Evolutionary conservation across 179 eudicot species (phyloP).

Genomic region (Actinidia arguta): DNA sequence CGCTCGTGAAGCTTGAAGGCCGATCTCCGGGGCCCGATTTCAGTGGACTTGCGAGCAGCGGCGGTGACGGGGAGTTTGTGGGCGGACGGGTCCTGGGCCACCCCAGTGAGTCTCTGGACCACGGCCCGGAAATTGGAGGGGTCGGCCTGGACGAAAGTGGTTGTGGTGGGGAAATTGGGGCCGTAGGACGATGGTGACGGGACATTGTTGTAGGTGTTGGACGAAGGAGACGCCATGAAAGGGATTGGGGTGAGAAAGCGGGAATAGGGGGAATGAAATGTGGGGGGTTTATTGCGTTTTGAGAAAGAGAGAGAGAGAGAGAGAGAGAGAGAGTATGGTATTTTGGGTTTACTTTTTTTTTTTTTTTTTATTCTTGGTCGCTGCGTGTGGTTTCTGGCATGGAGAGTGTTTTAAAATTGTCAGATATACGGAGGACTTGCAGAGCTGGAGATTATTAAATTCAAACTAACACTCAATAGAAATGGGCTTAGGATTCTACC

Average conservation of each 20-base stretch:
- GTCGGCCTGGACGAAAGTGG: conserved; percentile 79
- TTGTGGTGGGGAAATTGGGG: conserved; percentile 36
- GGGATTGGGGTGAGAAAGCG: conserved; percentile 1
- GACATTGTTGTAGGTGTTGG: conserved; percentile 17
- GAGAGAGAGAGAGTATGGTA: neutral
- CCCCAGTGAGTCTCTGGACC: conserved; percentile 75
- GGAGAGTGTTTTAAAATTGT: neutral
- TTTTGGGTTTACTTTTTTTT: neutral
- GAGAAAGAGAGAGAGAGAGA: conserved; percentile 14
- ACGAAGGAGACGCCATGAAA: conserved; percentile 16
- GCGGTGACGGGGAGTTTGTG: conserved; percentile 25
- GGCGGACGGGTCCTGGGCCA: conserved; percentile 16
- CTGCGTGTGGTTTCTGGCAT: neutral
- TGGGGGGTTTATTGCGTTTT: conserved; percentile 24
- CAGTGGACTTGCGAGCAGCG: conserved; percentile 15
- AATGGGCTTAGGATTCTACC: too few relatives aligned
- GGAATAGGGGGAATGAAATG: conserved; percentile 13
- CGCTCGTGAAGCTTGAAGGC: conserved; percentile 64
- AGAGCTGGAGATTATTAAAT: too few relatives aligned
- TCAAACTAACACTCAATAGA: too few relatives aligned
- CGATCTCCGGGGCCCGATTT: conserved; percentile 27
- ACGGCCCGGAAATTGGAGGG: conserved; percentile 74
- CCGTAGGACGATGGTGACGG: conserved; percentile 19
- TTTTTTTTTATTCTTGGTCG: neutral
- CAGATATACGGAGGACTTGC: too few relatives aligned